Percentiles rank a stretch among this genome's conserved stretches.
These are phyloP conservation scores for Mallotus japonicus DNA, from an alignment of 441 rosid species.

Conservation along the genomic window DNA sequence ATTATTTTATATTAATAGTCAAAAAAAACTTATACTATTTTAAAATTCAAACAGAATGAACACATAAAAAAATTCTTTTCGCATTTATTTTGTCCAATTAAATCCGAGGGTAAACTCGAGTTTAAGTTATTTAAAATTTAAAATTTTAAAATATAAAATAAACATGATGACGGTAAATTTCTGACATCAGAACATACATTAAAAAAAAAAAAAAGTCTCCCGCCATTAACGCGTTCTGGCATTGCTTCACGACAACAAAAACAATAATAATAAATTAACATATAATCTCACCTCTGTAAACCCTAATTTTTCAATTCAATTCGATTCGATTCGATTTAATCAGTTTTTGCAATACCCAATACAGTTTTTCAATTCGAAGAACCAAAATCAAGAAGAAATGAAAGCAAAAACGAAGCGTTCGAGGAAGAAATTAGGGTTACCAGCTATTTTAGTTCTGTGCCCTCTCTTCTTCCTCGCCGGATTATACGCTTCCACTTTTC, in stretches of 20 bases:
- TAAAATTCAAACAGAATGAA: no score
- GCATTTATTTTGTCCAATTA: no score
- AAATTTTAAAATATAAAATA: no score
- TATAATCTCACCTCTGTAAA: neutral
- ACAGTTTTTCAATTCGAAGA: neutral
- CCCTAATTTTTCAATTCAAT: neutral
- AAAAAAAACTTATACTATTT: no score
- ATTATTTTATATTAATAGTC: no score
- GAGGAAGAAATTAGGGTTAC: conserved; percentile 52
- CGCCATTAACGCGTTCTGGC: conserved; percentile 10
- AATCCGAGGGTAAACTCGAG: no score
- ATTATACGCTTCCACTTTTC: conserved; percentile 51
- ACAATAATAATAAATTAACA: neutral
- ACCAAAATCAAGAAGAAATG: conserved; percentile 30
- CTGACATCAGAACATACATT: neutral
- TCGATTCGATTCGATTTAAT: no score
- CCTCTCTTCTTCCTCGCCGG: conserved; percentile 61
- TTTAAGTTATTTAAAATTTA: no score
- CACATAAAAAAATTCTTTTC: no score
- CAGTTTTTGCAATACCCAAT: no score
- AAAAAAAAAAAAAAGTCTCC: neutral
- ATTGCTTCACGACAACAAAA: neutral
- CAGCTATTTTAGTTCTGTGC: conserved; percentile 42
- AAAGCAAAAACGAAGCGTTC: conserved; percentile 56
- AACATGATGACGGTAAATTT: no score